phyloP scores from a whole-genome alignment of 306 rosid species.

The Neltuma alba region DNA sequence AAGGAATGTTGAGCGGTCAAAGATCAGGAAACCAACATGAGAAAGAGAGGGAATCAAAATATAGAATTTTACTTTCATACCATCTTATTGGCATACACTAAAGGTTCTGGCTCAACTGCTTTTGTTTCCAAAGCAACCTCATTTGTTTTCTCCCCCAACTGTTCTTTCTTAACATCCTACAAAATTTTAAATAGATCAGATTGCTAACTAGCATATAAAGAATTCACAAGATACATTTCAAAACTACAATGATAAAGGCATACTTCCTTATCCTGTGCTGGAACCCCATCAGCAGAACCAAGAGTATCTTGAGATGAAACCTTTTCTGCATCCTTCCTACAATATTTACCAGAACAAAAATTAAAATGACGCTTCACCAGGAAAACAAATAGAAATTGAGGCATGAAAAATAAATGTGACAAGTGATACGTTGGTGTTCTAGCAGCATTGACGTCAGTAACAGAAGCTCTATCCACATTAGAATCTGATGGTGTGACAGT shows the following conservation, averaged over 20 bases:
- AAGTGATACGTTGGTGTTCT: constrained; percentile 62
- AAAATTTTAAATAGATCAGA: constrained; percentile 38
- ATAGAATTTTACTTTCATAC: constrained; percentile 43
- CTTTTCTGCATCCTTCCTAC: constrained; percentile 54
- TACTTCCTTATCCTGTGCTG: constrained; percentile 61
- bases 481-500: constrained; percentile 44
- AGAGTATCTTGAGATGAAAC: constrained; percentile 47
- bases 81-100: constrained; percentile 70
- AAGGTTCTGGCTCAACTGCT: constrained; percentile 68
- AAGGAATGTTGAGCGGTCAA: constrained; percentile 23
- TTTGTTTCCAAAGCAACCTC: constrained; percentile 64
- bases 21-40: constrained; percentile 31
- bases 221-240: constrained; percentile 19
- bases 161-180: constrained; percentile 63
- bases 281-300: constrained; percentile 57
- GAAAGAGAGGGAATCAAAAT: constrained; percentile 28
- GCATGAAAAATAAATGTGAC: constrained; percentile 26
- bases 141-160: constrained; percentile 49
- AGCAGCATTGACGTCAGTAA: constrained; percentile 36
- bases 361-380: not conserved
- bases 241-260: constrained; percentile 30
- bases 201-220: constrained; percentile 36
- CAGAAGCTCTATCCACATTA: constrained; percentile 46
- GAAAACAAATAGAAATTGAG: not conserved
- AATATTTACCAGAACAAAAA: constrained; percentile 34